Conservation (phyloP, 805 yeast genomes). For the Yarrowia keelungensis region DNA sequence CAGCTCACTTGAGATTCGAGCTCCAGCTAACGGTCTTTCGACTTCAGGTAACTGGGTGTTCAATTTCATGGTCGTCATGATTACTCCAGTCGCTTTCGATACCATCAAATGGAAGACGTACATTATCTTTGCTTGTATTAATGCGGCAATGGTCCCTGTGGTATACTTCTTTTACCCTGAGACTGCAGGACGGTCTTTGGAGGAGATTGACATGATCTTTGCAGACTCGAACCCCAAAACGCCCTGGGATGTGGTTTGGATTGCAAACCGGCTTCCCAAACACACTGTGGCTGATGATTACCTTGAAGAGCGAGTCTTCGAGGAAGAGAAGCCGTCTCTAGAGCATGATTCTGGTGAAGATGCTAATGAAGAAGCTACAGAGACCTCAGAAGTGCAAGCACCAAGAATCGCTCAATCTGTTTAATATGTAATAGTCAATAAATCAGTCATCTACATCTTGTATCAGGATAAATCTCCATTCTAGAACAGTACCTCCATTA, state of each 20-base stretch:
- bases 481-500: too few relatives aligned
- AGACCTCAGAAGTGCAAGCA: too few relatives aligned
- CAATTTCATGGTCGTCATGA: constrained; percentile 17
- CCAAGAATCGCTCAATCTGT: neutral
- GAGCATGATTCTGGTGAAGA: neutral
- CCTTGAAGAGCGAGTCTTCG: neutral
- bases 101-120: constrained; percentile 13
- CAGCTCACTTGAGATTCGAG: constrained; percentile 1
- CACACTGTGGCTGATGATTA: neutral
- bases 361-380: too few relatives aligned
- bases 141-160: constrained; percentile 11
- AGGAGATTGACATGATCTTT: neutral
- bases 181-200: constrained; percentile 3
- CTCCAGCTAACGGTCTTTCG: neutral
- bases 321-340: neutral
- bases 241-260: constrained; percentile 55
- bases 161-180: constrained; percentile 16
- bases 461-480: too few relatives aligned
- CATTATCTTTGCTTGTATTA: constrained; percentile 8
- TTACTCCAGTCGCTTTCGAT: constrained; percentile 7
- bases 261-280: constrained; percentile 48
- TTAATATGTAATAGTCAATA: neutral
- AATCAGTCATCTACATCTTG: too few relatives aligned
- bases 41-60: constrained; percentile 2
- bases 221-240: constrained; percentile 48